Evolutionary conservation across 164 flowering plant species (phyloP).

Genomic region (Liriodendron chinense): DNA sequence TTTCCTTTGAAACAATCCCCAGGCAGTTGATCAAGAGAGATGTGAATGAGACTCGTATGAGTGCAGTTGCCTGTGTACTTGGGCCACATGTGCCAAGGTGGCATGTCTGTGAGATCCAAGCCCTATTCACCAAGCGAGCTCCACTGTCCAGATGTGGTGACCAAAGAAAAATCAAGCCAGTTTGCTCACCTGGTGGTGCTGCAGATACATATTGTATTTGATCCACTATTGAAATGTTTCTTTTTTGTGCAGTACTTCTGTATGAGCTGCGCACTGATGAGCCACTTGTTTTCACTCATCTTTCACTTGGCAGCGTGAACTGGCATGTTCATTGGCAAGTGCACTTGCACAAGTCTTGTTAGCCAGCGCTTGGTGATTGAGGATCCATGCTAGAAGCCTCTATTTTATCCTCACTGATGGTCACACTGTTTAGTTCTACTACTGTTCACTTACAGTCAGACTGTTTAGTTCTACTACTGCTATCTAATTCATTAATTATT

Average conservation of each 20-base stretch:
- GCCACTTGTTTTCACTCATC: conserved; percentile 1
- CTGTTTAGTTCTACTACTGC: neutral
- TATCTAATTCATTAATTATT: too few species aligned
- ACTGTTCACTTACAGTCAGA: too few species aligned
- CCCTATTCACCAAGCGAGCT: neutral
- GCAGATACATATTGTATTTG: neutral
- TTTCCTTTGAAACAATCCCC: neutral
- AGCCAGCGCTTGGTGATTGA: too few species aligned
- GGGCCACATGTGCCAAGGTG: neutral
- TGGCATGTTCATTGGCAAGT: neutral
- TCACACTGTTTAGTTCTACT: too few species aligned
- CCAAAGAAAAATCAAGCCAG: neutral
- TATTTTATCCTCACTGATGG: neutral
- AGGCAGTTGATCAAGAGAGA: neutral
- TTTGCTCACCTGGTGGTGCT: neutral
- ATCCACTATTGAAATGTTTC: too few species aligned
- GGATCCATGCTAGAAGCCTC: neutral
- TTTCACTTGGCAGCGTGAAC: neutral
- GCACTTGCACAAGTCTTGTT: neutral
- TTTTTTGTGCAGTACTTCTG: neutral
- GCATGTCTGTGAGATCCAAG: neutral
- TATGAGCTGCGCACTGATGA: neutral
- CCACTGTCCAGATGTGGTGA: neutral
- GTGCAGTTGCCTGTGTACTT: neutral
- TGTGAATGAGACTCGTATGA: neutral